Conservation (phyloP, 1,284 basidiomycete species). For the Ceratobasidium sp. region DNA sequence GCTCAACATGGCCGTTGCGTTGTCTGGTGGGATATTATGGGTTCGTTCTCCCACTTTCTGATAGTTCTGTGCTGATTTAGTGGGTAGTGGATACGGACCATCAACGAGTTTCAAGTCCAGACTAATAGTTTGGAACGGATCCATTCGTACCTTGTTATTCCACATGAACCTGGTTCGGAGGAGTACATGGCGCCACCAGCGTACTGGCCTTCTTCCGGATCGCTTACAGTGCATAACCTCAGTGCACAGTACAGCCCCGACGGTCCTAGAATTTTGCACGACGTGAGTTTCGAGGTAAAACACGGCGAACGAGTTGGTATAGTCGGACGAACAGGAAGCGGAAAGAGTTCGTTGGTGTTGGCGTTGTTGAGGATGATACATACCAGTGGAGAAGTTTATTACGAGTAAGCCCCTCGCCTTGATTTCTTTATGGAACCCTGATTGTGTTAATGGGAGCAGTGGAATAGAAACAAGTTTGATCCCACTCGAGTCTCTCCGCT, state of each 20-base stretch:
- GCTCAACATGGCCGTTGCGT: conserved; percentile 40
- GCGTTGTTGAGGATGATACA: conserved; percentile 58
- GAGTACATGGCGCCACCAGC: conserved; percentile 66
- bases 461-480: conserved; percentile 52
- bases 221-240: conserved; percentile 66
- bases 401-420: conserved; percentile 48
- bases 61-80: no score
- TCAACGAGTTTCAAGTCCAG: conserved; percentile 54
- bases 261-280: conserved; percentile 60
- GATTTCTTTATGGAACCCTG: no score
- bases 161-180: conserved; percentile 66
- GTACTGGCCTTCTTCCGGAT: conserved; percentile 77
- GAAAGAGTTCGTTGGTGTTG: conserved; percentile 62
- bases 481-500: conserved; percentile 64
- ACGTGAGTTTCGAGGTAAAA: conserved; percentile 61
- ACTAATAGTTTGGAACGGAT: conserved; percentile 72
- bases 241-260: conserved; percentile 61
- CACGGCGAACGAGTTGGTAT: conserved; percentile 68
- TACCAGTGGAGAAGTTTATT: conserved; percentile 59
- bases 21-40: conserved; percentile 42
- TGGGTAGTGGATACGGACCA: conserved; percentile 49
- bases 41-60: no score
- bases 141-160: conserved; percentile 70
- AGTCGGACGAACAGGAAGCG: conserved; percentile 75
- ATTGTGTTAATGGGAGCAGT: conserved; percentile 8